A percentile compares a stretch with the other conserved stretches of the same genome.
phyloP scores from a whole-genome alignment of 768 basidiomycete species.

The Dacryopinax primogenitus region DNA sequence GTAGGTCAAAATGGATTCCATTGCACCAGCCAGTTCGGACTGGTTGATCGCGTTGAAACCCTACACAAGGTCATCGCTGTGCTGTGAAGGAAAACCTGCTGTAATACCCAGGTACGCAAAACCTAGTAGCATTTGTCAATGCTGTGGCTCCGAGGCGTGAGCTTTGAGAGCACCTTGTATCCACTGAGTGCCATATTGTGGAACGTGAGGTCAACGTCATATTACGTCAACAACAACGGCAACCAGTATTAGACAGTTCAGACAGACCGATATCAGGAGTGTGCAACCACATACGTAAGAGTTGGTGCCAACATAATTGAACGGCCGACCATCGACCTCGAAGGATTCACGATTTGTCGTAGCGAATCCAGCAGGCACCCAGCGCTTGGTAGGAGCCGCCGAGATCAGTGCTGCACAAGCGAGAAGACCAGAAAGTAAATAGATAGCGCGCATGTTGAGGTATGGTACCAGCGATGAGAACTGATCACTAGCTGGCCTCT shows the following conservation, averaged over 20 bases:
- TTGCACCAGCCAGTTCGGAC: constrained; percentile 12
- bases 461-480: not conserved
- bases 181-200: constrained; percentile 5
- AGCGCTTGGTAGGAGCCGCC: not conserved
- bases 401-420: not conserved
- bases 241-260: constrained; percentile 8
- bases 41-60: constrained; percentile 14
- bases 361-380: constrained; percentile 33
- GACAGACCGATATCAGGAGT: not conserved
- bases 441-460: not conserved
- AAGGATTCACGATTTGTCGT: constrained; percentile 34
- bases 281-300: constrained; percentile 33
- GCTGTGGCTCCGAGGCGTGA: not conserved
- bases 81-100: constrained; percentile 24
- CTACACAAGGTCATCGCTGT: constrained; percentile 29
- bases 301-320: constrained; percentile 44
- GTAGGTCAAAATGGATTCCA: constrained; percentile 11
- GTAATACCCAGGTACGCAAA: constrained; percentile 15
- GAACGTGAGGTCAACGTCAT: constrained; percentile 12
- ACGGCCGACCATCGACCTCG: constrained; percentile 39
- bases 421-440: not conserved
- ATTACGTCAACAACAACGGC: constrained; percentile 11
- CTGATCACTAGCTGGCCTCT: not conserved
- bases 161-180: constrained; percentile 10
- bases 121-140: not conserved